Base-by-base conservation (phyloP, 768 basidiomycete genomes). In the Russula sp. region DNA sequence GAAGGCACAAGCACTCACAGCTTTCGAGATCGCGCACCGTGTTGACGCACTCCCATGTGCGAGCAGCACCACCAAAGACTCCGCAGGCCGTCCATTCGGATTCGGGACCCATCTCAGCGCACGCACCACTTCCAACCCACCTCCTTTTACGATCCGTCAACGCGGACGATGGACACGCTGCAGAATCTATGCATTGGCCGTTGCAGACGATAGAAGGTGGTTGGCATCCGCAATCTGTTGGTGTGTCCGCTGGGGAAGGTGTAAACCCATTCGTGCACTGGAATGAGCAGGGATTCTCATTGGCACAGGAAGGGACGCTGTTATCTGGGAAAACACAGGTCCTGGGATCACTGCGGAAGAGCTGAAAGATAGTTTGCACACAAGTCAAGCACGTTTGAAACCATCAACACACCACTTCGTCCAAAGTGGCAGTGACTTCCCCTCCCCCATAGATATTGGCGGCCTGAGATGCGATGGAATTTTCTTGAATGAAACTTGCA, bases 21-120 rank as follows among this genome's bases (percentile, higher is more conserved):
- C 80, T 81, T 69, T 81, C 81, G 10, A 83, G 73, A 43, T 82
- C 79, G 43, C 67, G 71, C 60, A 70, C 72, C 1, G 76, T 79
- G 65, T 82, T 69, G 48, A 83, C 65, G 60, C 81, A 82, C 61
- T 83, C 81, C 77, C 78, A 81, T 3, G 77, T 74, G 2, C 72
- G 69, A 11, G 69, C 61, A 14, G 68, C 67, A 13, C 76, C 70
- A 16, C 78, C 76, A 32, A 71, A 74, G 55, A 81, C 71, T 7
- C 77, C 77, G 60, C 82, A 83, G 2, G 78, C 75, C 0, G 73
- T 73, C 58, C 71, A 68, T 4, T 77, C 79, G 2, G 29, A 68
- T 4, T 77, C 79, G 2, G 29, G 60, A 7, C 64, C 69, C 45
- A 20, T 49, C 20, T 61, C 48, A 0, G 20, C 5, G 51, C 66